phyloP scores from a whole-genome alignment of 1,284 basidiomycete species.

The Puccinia horiana region DNA sequence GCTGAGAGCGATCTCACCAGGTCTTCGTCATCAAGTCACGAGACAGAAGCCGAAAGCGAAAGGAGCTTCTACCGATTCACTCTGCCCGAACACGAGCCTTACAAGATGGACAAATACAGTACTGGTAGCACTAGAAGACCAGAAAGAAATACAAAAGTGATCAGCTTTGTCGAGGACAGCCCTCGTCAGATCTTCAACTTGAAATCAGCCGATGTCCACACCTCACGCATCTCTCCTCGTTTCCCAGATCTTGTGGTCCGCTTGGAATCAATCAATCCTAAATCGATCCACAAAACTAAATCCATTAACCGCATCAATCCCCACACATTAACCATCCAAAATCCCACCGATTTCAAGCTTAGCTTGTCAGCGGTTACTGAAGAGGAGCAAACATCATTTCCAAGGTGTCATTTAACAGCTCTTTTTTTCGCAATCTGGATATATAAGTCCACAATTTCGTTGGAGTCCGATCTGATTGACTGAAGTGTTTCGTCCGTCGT shows the following conservation, averaged over 20 bases:
- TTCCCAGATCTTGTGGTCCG: not conserved
- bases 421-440: too few relatives aligned
- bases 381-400: not conserved
- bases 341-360: not conserved
- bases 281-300: not conserved
- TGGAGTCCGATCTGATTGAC: not conserved
- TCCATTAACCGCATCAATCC: not conserved
- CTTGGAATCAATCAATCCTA: not conserved
- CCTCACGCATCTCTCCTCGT: not conserved
- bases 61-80: not conserved
- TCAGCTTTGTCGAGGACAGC: constrained; percentile 9
- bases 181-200: not conserved
- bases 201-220: not conserved
- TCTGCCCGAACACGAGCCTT: not conserved
- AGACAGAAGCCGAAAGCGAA: not conserved
- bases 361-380: not conserved
- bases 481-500: not conserved
- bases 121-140: not conserved
- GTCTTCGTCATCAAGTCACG: not conserved
- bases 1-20: not conserved
- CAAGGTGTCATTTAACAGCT: too few relatives aligned
- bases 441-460: too few relatives aligned
- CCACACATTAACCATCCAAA: not conserved
- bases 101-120: too few relatives aligned
- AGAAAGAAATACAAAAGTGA: not conserved